Conservation (phyloP, 2,329 filamentous ascomycete genomes). For the Aspergillus ustus region DNA sequence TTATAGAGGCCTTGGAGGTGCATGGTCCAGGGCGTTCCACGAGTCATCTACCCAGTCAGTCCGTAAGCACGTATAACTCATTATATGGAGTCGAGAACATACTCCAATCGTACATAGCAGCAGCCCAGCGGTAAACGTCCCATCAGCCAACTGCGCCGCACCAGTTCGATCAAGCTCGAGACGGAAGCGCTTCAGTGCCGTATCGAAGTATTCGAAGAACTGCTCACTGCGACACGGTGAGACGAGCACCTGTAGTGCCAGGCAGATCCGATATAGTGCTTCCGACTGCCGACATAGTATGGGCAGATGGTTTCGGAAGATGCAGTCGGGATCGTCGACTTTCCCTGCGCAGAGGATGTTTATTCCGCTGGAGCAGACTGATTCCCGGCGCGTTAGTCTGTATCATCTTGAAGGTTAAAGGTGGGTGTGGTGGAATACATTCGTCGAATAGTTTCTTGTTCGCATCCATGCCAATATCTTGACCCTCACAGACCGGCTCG, state of each 20-base stretch:
- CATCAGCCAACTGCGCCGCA: constrained; percentile 29
- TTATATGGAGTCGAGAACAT: constrained; percentile 11
- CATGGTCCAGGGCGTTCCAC: constrained; percentile 37
- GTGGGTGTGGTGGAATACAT: neutral
- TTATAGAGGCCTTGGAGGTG: constrained; percentile 39
- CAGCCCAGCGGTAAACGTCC: constrained; percentile 35
- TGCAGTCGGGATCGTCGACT: constrained; percentile 21
- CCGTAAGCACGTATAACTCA: no score
- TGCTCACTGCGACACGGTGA: constrained; percentile 1
- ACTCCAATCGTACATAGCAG: constrained; percentile 39
- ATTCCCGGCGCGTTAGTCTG: neutral
- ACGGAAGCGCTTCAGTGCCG: constrained; percentile 32
- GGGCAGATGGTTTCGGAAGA: constrained; percentile 27
- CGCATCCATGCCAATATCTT: neutral
- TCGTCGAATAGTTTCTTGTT: neutral
- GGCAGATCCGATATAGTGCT: constrained; percentile 35
- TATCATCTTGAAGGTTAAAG: neutral
- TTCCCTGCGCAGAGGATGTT: constrained; percentile 35
- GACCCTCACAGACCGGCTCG: neutral
- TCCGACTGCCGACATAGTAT: constrained; percentile 30
- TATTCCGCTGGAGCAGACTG: constrained; percentile 24
- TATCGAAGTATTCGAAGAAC: constrained; percentile 36
- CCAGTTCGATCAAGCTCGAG: constrained; percentile 29
- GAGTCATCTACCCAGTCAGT: constrained; percentile 27
- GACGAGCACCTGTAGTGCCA: constrained; percentile 31